Conservation (phyloP, 2,329 filamentous ascomycete genomes). For the Paraphaeosphaeria sporulosa region DNA sequence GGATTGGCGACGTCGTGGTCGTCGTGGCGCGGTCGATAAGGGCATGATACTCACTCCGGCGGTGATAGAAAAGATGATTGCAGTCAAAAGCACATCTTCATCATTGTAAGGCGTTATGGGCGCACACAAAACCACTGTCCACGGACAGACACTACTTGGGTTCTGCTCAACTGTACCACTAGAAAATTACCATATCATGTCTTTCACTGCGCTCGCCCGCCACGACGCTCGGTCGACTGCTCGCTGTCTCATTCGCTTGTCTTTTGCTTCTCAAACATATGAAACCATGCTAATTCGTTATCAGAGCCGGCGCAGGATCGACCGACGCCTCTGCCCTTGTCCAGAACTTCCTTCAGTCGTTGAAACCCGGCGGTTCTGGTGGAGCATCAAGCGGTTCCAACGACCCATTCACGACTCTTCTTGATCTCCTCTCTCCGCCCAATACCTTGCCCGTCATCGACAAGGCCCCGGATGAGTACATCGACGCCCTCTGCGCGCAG, state of each 20-base stretch:
- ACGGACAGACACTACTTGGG: slow-evolving; percentile 31
- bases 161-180: slow-evolving; percentile 43
- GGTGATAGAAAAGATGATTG: slow-evolving; percentile 28
- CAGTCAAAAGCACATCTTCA: slow-evolving; percentile 24
- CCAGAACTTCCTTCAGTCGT: slow-evolving; percentile 85
- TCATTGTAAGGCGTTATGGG: slow-evolving; percentile 44
- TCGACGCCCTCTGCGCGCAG: slow-evolving; percentile 78
- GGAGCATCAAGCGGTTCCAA: slow-evolving; percentile 54
- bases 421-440: slow-evolving; percentile 81
- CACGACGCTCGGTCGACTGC: slow-evolving; percentile 36
- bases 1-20: slow-evolving; percentile 44
- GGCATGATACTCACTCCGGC: slow-evolving; percentile 23
- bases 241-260: slow-evolving; percentile 17
- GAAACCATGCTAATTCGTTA: slow-evolving; percentile 30
- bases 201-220: slow-evolving; percentile 35
- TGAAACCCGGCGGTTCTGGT: slow-evolving; percentile 63
- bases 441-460: slow-evolving; percentile 81
- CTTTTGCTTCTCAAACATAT: slow-evolving; percentile 13
- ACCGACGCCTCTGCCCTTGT: slow-evolving; percentile 78
- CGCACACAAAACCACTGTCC: slow-evolving; percentile 27
- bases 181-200: slow-evolving; percentile 44
- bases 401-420: slow-evolving; percentile 80
- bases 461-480: slow-evolving; percentile 66
- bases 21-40: slow-evolving; percentile 47
- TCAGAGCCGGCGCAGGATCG: slow-evolving; percentile 59